These are phyloP conservation scores for Xanthoconium purpureum DNA, from an alignment of 768 basidiomycete genomes.

Conservation along the genomic window DNA sequence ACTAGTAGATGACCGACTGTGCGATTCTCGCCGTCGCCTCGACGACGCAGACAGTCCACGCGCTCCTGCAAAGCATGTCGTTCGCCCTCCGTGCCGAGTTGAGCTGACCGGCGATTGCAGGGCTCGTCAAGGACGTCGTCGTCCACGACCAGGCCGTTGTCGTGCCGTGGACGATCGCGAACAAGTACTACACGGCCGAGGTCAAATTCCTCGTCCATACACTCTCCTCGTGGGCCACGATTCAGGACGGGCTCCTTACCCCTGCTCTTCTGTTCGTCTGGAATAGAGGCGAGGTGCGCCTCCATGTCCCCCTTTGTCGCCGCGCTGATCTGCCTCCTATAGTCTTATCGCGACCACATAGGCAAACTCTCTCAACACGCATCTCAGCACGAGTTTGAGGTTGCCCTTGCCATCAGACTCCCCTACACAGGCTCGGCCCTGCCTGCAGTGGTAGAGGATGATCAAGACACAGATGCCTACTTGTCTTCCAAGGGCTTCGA, in stretches of 20 bases:
- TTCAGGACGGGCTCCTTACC: slow-evolving; percentile 36
- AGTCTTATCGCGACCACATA: slow-evolving; percentile 62
- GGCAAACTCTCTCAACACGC: slow-evolving; percentile 47
- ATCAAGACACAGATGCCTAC: slow-evolving; percentile 60
- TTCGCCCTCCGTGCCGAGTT: background rate
- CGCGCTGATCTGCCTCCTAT: slow-evolving; percentile 6
- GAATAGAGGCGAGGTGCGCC: slow-evolving; percentile 60
- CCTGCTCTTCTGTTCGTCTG: slow-evolving; percentile 79
- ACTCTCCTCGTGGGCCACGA: slow-evolving; percentile 41
- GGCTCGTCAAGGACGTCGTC: slow-evolving; percentile 19
- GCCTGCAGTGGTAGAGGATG: slow-evolving; percentile 39
- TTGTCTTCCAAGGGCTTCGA: slow-evolving; percentile 73
- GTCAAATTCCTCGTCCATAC: slow-evolving; percentile 63
- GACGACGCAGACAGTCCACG: slow-evolving; percentile 13
- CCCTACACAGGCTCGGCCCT: slow-evolving; percentile 18
- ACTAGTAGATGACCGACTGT: slow-evolving; percentile 17
- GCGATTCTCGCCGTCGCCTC: slow-evolving; percentile 28
- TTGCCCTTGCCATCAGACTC: slow-evolving; percentile 65
- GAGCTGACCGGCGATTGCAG: slow-evolving; percentile 22
- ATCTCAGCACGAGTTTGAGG: slow-evolving; percentile 59
- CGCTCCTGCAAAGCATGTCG: slow-evolving; percentile 27
- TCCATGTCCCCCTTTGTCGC: background rate
- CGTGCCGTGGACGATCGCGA: slow-evolving; percentile 72
- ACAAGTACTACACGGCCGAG: slow-evolving; percentile 78
- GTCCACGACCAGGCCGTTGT: slow-evolving; percentile 15